Base-by-base conservation (phyloP, 768 basidiomycete species). In the Mycena alexandri region DNA sequence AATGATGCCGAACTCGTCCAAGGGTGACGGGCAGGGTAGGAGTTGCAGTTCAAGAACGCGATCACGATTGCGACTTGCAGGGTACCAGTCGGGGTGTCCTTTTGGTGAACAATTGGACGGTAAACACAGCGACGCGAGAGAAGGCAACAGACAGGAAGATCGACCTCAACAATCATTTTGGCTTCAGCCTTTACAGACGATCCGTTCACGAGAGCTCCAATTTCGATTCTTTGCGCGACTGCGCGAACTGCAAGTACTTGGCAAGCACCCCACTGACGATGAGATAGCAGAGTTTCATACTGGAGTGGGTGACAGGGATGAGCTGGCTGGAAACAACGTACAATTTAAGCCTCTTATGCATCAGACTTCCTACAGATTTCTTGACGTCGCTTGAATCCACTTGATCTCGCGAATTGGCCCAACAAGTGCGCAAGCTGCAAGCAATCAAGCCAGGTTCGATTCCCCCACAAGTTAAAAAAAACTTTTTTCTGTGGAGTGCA, bases 41-140 rank as follows among this genome's bases (percentile, higher is more conserved):
- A 58, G 2, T 65, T 48, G 70, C 80, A 80, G 19, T 70, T 61
- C 42, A 65, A 50, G 43, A 79, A 50, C 7, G 72, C 76, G 55
- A 82, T 80, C 22, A 76, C 78, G 52, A 81, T 67, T 3, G 74
- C 77, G 34, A 81, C 75, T 48, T 81, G 79, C 14, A 68, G 52
- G 21, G 77, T 77, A 52, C 70, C 65, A 11, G 76, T 74, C 9
- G 79, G 74, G 6, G 75, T 69, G 72, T 77, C 69, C 80, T 79
- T 34, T 7, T 2, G 42, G 22, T 54, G 13, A 22, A 50, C 19
- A 54, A 36, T 54, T 21, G 22, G 21, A 5, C 3, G 21, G 2
- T 13, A 9, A 29, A 14, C n/a, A 21, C 22, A 38, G 13, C 21
- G 36, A n/a, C 36, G 34, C 22, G n/a, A 41, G 24, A 61, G 38